Evolutionary conservation across 345 rosid species (phyloP).

Genomic region (Eucalyptus cloeziana): DNA sequence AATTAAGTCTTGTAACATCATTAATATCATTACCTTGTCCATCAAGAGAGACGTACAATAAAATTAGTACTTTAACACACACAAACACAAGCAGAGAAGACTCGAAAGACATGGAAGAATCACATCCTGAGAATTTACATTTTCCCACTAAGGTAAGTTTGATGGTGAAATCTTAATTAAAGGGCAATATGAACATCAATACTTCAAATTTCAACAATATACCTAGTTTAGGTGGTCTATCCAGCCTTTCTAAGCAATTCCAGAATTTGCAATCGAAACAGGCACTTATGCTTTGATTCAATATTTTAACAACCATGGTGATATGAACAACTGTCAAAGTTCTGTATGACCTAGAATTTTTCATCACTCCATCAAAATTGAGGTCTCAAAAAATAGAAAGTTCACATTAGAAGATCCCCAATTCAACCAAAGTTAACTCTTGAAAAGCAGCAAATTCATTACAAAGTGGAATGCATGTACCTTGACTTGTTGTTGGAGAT

Average conservation of each 20-base stretch:
- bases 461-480: conserved; percentile 18
- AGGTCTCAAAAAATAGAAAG: not conserved
- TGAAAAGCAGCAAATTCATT: not conserved
- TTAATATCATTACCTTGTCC: not conserved
- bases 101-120: not conserved
- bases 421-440: not conserved
- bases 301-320: not conserved
- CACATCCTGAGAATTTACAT: not conserved
- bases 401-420: not conserved
- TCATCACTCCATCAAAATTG: not conserved
- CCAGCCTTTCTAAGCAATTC: not conserved
- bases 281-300: not conserved
- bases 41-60: not conserved
- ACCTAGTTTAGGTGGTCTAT: not conserved
- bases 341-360: not conserved
- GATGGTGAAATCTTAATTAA: not conserved
- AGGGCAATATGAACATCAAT: not conserved
- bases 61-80: not conserved
- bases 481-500: conserved; percentile 69
- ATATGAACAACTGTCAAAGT: not conserved
- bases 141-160: not conserved
- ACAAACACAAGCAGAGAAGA: not conserved
- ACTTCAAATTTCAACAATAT: not conserved
- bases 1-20: not conserved
- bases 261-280: not conserved